Conservation (phyloP, 371 early-diverging fungal species). For the Lichtheimia hyalospora region DNA sequence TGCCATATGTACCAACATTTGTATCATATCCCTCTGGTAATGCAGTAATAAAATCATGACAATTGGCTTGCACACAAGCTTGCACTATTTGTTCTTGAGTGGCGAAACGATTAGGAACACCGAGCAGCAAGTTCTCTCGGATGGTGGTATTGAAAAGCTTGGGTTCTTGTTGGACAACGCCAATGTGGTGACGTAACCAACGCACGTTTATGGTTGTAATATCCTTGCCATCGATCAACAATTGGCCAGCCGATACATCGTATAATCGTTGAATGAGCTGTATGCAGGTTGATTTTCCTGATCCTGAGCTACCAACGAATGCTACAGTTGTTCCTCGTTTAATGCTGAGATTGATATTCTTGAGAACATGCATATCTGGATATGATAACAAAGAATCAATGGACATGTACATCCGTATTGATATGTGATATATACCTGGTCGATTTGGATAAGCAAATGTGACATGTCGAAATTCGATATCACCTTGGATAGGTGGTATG, state of each 20-base stretch:
- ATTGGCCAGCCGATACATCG: conserved; percentile 61
- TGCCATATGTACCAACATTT: conserved; percentile 65
- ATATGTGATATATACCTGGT: conserved; percentile 22
- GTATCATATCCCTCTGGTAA: conserved; percentile 80
- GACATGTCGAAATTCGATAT: conserved; percentile 73
- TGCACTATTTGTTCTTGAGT: conserved; percentile 54
- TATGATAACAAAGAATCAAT: background rate
- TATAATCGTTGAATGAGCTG: conserved; percentile 92
- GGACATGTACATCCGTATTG: background rate
- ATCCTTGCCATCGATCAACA: conserved; percentile 72
- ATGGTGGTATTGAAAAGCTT: conserved; percentile 83
- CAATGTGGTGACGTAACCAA: conserved; percentile 79
- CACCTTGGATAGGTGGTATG: conserved; percentile 54
- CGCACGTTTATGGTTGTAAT: conserved; percentile 67
- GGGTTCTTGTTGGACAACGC: conserved; percentile 89
- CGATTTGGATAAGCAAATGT: conserved; percentile 79
- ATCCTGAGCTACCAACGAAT: conserved; percentile 84
- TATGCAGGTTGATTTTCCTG: conserved; percentile 90
- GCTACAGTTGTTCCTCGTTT: conserved; percentile 77
- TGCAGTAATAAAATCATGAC: conserved; percentile 74
- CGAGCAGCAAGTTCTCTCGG: conserved; percentile 75
- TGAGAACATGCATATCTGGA: conserved; percentile 61
- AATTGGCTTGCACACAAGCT: conserved; percentile 66
- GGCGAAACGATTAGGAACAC: conserved; percentile 35
- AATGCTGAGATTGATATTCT: conserved; percentile 60